These are phyloP conservation scores for Epipyxis sp. DNA, from an alignment of 108 stramenopile species.

Conservation along the genomic window DNA sequence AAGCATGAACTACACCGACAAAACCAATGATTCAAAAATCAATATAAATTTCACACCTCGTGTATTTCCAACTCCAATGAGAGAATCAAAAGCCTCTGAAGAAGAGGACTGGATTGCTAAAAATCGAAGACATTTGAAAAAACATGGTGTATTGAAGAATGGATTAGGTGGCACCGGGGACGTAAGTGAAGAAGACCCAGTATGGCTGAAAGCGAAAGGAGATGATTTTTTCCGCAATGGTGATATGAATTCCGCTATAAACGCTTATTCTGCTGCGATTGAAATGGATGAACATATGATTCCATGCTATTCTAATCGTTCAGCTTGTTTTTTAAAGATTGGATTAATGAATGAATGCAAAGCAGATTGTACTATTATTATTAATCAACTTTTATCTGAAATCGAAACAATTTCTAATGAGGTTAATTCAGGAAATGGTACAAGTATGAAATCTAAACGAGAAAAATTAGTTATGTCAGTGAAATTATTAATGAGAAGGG, in stretches of 20 bases:
- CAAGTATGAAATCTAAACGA: constrained; percentile 32
- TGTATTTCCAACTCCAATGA: constrained; percentile 56
- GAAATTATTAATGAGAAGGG: constrained; percentile 7
- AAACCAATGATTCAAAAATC: constrained; percentile 31
- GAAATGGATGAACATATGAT: constrained; percentile 40
- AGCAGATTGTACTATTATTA: constrained; percentile 47
- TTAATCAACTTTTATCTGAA: constrained; percentile 17
- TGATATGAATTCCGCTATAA: constrained; percentile 52
- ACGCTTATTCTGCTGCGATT: constrained; percentile 55
- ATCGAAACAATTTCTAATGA: constrained; percentile 26
- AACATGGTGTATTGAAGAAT: constrained; percentile 38
- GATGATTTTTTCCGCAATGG: constrained; percentile 56
- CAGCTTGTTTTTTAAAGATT: constrained; percentile 48
- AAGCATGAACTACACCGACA: too few species aligned
- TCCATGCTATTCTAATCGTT: constrained; percentile 42
- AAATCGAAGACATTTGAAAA: constrained; percentile 52
- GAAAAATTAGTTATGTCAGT: background rate
- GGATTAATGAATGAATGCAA: constrained; percentile 39
- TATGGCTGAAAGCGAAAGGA: constrained; percentile 59
- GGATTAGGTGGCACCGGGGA: background rate
- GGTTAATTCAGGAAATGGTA: constrained; percentile 32
- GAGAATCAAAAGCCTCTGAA: constrained; percentile 53
- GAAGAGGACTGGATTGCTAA: constrained; percentile 60
- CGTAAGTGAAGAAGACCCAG: constrained; percentile 54
- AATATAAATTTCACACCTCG: constrained; percentile 47